Evolutionary conservation across 257 asterid genomes (phyloP).

Genomic region (Ligustrum vulgare): DNA sequence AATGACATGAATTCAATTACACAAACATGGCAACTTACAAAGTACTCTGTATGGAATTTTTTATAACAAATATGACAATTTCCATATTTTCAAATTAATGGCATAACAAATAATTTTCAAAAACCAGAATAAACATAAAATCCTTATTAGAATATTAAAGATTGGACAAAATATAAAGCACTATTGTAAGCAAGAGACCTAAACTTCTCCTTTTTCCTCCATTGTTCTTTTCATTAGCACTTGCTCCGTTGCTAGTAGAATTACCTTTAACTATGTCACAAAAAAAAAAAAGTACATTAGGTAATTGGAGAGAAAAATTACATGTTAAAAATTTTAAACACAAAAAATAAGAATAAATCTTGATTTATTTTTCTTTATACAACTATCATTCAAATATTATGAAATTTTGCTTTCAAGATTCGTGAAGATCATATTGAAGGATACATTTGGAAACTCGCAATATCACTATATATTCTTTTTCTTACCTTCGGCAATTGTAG

Average conservation of each 20-base stretch:
- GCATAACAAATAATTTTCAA: not conserved
- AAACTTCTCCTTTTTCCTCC: slow-evolving; percentile 34
- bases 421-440: too few relatives aligned
- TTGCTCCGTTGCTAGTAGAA: slow-evolving; percentile 30
- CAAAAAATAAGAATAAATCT: too few relatives aligned
- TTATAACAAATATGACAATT: not conserved
- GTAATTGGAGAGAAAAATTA: too few relatives aligned
- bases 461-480: too few relatives aligned
- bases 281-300: not conserved
- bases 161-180: slow-evolving; percentile 28
- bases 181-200: slow-evolving; percentile 27
- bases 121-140: not conserved
- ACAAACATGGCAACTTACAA: not conserved
- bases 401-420: too few relatives aligned
- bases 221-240: slow-evolving; percentile 25
- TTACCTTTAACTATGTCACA: slow-evolving; percentile 21
- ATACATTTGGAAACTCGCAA: too few relatives aligned
- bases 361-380: too few relatives aligned
- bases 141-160: slow-evolving; percentile 2
- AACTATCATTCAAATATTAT: too few relatives aligned
- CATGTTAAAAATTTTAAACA: too few relatives aligned
- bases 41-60: not conserved
- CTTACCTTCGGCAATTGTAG: slow-evolving; percentile 28
- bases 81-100: not conserved
- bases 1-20: not conserved